Conservation (phyloP, 192 early-diverging fungal genomes). For the Endogone sp. region DNA sequence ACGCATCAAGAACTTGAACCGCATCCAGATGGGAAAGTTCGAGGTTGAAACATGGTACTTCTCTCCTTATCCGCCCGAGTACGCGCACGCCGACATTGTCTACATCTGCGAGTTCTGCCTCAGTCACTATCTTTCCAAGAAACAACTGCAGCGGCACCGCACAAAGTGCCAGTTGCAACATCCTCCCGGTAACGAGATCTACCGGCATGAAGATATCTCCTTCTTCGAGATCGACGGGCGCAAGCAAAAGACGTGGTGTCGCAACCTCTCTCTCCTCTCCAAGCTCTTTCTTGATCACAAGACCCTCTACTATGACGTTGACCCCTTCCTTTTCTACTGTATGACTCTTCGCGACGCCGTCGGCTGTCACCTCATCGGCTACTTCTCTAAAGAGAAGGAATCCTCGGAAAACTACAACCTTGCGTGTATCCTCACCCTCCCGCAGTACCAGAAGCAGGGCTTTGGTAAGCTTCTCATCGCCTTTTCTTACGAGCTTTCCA, state of each 20-base stretch:
- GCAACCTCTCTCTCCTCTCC: constrained; percentile 93
- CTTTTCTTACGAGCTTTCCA: constrained; percentile 97
- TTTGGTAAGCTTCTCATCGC: constrained; percentile 91
- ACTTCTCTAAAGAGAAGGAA: constrained; percentile 99
- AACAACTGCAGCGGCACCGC: constrained; percentile 79
- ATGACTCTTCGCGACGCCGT: constrained; percentile 85
- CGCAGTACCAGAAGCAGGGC: constrained; percentile 94
- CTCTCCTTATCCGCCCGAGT: constrained; percentile 94
- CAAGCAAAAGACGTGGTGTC: constrained; percentile 88
- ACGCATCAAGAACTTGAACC: constrained; percentile 92
- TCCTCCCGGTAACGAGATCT: constrained; percentile 99
- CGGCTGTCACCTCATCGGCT: constrained; percentile 92
- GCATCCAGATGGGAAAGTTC: constrained; percentile 88
- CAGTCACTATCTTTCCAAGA: constrained; percentile 68
- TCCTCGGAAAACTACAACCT: constrained; percentile 95
- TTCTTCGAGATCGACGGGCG: constrained; percentile 99
- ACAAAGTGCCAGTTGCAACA: constrained; percentile 85
- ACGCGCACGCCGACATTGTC: constrained; percentile 66
- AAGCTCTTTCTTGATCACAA: constrained; percentile 99
- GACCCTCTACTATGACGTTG: constrained; percentile 97
- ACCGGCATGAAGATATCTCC: constrained; percentile 84
- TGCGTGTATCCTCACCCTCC: constrained; percentile 97
- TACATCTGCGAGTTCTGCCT: constrained; percentile 98
- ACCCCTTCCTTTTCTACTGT: constrained; percentile 97
- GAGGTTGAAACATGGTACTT: constrained; percentile 99